Percentiles rank a stretch among this genome's conserved stretches.
phyloP scores from a whole-genome alignment of 495 filamentous ascomycete species.

The Letharia lupina region DNA sequence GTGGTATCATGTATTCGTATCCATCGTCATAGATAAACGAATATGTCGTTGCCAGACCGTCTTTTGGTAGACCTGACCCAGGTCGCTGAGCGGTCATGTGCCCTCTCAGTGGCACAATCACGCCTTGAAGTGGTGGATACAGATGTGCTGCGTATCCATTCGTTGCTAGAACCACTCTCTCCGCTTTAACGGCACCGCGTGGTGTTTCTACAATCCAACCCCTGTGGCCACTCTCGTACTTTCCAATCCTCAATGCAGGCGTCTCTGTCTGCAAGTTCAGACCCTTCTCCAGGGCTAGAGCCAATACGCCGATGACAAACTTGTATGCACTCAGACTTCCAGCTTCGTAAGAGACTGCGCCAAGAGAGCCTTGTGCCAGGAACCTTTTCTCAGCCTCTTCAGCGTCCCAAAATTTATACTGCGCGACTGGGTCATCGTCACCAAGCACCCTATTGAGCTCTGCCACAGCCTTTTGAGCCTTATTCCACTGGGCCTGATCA shows the following conservation, averaged over 20 bases:
- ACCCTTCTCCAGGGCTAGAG: constrained; percentile 42
- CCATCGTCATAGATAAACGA: constrained; percentile 53
- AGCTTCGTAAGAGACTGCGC: constrained; percentile 50
- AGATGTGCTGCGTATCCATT: constrained; percentile 63
- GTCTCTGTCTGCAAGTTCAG: constrained; percentile 58
- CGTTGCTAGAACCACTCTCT: constrained; percentile 56
- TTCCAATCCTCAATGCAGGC: constrained; percentile 37
- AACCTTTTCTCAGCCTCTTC: constrained; percentile 43
- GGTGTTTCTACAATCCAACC: constrained; percentile 45
- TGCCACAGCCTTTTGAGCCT: constrained; percentile 34
- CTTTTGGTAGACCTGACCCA: constrained; percentile 36
- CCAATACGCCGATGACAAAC: constrained; percentile 53
- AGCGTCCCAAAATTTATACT: constrained; percentile 38
- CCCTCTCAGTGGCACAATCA: constrained; percentile 59
- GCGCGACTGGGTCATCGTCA: constrained; percentile 37
- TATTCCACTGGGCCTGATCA: constrained; percentile 38
- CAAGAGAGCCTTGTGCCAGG: constrained; percentile 34
- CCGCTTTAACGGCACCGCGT: constrained; percentile 45
- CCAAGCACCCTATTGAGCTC: constrained; percentile 35
- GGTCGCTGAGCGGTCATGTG: constrained; percentile 57
- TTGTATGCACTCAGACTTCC: constrained; percentile 59
- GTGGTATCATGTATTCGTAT: constrained; percentile 59
- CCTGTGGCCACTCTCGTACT: constrained; percentile 21
- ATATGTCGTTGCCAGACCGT: constrained; percentile 45
- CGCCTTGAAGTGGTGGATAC: constrained; percentile 46